Base-by-base conservation (phyloP, 352 stramenopile species). In the Globisporangium alternatum region DNA sequence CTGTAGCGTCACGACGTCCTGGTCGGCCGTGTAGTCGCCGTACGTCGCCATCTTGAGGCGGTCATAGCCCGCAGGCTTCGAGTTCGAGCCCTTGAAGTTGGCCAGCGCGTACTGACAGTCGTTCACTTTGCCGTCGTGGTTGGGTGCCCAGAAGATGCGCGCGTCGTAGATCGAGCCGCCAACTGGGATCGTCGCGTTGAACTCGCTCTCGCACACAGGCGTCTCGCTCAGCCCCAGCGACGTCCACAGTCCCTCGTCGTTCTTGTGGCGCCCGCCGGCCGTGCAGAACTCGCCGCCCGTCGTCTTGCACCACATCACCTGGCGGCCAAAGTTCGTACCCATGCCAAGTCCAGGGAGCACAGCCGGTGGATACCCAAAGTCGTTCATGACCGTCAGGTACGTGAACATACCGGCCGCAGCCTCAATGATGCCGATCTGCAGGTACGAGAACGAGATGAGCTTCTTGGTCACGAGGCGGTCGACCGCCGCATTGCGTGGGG, bases 391-490 rank as follows among this genome's bases (percentile, higher is more conserved):
- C 1, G 85, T 67, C n/a, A 97, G 61, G 71, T 90, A 98, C 8
- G 87, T 86, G 65, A 95, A 96, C 79, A 97, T 96, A 1, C 89
- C 91, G 1, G 85, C 87, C 0, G 87, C 70, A 4, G 86, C 89
- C 63, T 97, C 82, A 31, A 97, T 96, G 51, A 97, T 76, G 19
- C 92, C 92, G 52, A 97, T 97, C 51, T 91, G 74, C 0, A 87
- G 57, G 68, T 98, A 98, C 13, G 88, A 80, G 58, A 95, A 95
- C 49, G 74, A 88, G 13, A 98, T 81, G n/a, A 98, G 81, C 69
- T 96, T 95, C 66, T 74, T 77, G 15, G 86, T 97, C 55, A 98
- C 93, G 0, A 98, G 77, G 37, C 84, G 81, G 52, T 97, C 89
- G 2, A 90, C 73, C 8, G 86, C 81, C 31, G 84, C 76, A 62